Base-by-base conservation (phyloP, 148 eudicot species). In the Amaranthus hypochondriacus region DNA sequence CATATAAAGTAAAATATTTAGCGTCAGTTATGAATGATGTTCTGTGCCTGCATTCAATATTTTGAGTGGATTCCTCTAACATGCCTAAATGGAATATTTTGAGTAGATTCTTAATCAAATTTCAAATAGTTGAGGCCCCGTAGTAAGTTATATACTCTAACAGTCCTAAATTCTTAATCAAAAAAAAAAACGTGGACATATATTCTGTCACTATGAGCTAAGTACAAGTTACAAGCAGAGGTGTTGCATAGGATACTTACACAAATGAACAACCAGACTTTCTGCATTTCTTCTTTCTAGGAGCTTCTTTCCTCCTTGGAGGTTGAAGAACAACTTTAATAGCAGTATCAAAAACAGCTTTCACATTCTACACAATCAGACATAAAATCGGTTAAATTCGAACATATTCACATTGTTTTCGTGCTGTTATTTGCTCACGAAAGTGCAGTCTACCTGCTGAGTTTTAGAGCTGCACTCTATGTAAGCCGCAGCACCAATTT, bases 381-480 rank as follows among this genome's bases (percentile, higher is more conserved):
- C 18, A 5, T 10, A 53, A 28, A 11, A 7, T n/a, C 55, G 54
- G 13, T 80, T 48, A 72, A 43, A 43, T 5, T 49, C n/a, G 13
- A 54, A 15, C 21, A 15, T 21, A 64, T 42, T 42, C 13, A 9
- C 6, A 46, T 50, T 63, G 56, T 50, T n/a, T 66, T 56, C 9
- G 62, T 43, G 18, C 2, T 7, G 15, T 50, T 18, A 1, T 14
- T 39, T 13, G 52, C 4, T 12, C 54, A 69, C 39, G n/a, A 60
- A 14, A 5, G 48, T 71, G 52, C 56, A 63, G 62, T 75, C 58
- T 77, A 92, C 99, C 97, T 95, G 99, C 78, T 95, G 99, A 69
- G 99, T 92, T 83, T 89, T 92, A 5, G 99, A 95, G 83, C 99
- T 95, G 88, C 99, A 95, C 72, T 95, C 99, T 73, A 95, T 85